A percentile compares a stretch with the other conserved stretches of the same genome.
Conservation (phyloP, 495 filamentous ascomycete genomes). For the Achaetomiella virescens region DNA sequence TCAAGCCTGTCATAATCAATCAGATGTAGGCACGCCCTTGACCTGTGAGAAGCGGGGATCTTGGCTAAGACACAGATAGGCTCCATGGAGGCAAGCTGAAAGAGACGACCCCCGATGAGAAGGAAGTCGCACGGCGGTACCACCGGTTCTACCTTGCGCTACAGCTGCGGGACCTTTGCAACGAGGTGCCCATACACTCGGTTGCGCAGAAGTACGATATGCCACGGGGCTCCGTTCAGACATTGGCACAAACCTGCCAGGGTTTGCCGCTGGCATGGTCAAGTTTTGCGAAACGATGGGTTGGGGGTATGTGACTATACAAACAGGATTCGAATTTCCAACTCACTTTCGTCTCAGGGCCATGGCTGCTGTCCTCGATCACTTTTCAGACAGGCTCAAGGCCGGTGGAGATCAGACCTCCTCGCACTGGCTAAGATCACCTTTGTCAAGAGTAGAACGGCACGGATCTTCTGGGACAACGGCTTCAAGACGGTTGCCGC, state of each 20-base stretch:
- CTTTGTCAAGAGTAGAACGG: constrained; percentile 72
- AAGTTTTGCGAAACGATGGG: constrained; percentile 71
- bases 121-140: constrained; percentile 57
- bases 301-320: constrained; percentile 46
- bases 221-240: constrained; percentile 66
- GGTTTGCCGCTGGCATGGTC: constrained; percentile 71
- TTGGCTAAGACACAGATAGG: constrained; percentile 42
- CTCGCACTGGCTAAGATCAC: constrained; percentile 68
- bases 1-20: constrained; percentile 65
- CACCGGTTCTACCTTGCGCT: constrained; percentile 74
- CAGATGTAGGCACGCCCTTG: constrained; percentile 57
- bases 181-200: constrained; percentile 64
- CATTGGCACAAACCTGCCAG: constrained; percentile 65
- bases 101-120: constrained; percentile 56
- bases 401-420: constrained; percentile 70
- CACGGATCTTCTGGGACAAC: constrained; percentile 70
- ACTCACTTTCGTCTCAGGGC: constrained; percentile 31
- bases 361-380: constrained; percentile 67
- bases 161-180: constrained; percentile 76
- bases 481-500: constrained; percentile 62
- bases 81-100: constrained; percentile 62
- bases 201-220: constrained; percentile 66
- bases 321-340: neutral
- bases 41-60: neutral
- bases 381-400: constrained; percentile 69